Evolutionary conservation across 352 stramenopile species (phyloP), one percentile per base, ranked within the genome.

Genomic region (Blastocystis sp.): DNA sequence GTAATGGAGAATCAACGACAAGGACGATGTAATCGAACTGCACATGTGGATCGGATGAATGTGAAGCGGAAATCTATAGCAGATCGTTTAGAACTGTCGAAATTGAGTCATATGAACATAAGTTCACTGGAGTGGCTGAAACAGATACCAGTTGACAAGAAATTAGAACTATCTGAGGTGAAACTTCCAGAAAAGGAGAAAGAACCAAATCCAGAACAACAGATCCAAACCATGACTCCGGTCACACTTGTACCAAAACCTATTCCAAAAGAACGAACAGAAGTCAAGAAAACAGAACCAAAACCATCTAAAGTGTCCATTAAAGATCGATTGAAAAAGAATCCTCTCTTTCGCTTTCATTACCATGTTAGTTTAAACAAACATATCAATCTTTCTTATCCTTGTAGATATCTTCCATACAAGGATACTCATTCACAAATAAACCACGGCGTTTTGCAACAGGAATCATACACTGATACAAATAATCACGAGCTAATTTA

Each of bases 341-440:
- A 78, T 54, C 19, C 57, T 21, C 39, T 78, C 27, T 78, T 78
- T 56, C 66, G 66, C 14, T 78, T 58, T 16, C 24, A 73, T 46
- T 73, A 4, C 24, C 16, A 14, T 73, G 61, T 73, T 73, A 42
- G 61, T 43, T 73, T 5, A 32, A 54, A 75, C 39, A 56, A 49
- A 49, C 39, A 56, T 11, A 35, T 29, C 32, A 80, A 6, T 80
- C 69, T 6, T 24, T n/a, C 12, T 80, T 80, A 0, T 61, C 24
- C 49, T 80, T 80, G 4, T 80, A 80, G 19, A 80, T 80, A 37
- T 27, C 43, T 21, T 80, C 69, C 21, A 80, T 43, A 11, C 19
- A 59, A 11, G 69, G 69, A 63, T 80, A 80, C n/a, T 80, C 69
- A 39, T 80, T 80, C 27, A 54, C 16, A 54, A 63, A 80, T 42